Conservation (phyloP, 495 filamentous ascomycete genomes). For the Podospora australis region DNA sequence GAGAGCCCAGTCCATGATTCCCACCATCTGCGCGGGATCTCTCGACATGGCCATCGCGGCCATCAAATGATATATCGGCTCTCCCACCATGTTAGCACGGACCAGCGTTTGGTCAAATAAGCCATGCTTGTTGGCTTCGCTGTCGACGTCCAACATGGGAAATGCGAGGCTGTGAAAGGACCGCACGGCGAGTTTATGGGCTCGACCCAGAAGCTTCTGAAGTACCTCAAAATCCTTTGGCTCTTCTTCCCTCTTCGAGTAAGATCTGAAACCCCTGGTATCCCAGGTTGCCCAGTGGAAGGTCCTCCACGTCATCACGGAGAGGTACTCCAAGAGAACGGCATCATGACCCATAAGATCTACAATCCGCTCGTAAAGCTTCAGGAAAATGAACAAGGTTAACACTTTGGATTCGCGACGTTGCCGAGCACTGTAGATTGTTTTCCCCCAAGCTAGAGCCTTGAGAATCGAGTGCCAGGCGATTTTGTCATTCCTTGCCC, state of each 20-base stretch:
- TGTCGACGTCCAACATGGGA: background rate
- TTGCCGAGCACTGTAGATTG: too few relatives aligned
- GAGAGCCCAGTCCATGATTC: conserved; percentile 34
- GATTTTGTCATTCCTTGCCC: conserved; percentile 5
- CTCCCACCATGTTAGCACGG: conserved; percentile 21
- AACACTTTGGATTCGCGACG: too few relatives aligned
- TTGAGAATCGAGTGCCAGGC: conserved; percentile 24
- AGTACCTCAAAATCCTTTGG: conserved; percentile 1
- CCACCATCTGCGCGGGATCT: conserved; percentile 28
- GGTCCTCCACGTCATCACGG: conserved; percentile 17
- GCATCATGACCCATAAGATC: conserved; percentile 11
- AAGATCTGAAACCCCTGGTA: too few relatives aligned
- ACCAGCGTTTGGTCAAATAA: conserved; percentile 5
- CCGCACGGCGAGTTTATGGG: background rate
- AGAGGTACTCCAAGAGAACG: conserved; percentile 16
- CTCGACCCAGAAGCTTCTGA: background rate
- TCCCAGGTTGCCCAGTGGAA: conserved; percentile 9
- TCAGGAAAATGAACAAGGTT: conserved; percentile 18
- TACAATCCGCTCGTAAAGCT: conserved; percentile 9
- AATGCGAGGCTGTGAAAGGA: background rate
- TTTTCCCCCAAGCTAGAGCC: too few relatives aligned
- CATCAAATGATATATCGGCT: conserved; percentile 33
- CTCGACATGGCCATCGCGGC: conserved; percentile 29
- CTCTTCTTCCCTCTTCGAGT: too few relatives aligned
- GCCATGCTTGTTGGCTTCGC: background rate